Evolutionary conservation across 163 green algal genomes (phyloP), one percentile per base, ranked within the genome.

Genomic region (Chlamydomonas reinhardtii): DNA sequence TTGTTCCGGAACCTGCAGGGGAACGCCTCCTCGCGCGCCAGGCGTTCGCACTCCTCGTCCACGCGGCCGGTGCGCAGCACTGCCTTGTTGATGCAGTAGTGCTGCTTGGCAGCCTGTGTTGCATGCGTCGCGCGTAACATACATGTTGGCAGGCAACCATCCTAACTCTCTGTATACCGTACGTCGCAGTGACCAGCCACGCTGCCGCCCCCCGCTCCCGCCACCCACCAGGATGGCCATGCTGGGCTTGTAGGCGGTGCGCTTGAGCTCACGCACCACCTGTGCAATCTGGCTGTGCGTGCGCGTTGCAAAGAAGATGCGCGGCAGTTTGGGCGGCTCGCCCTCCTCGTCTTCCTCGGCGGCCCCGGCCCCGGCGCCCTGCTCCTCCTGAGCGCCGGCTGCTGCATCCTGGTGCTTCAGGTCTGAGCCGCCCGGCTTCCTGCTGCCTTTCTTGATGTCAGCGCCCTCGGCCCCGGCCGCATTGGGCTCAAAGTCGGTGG

Each of bases 271-370:
- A 6, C 91, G 83, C 4, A 98, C 89, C 17, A 95, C 91, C 87
- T 94, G 85, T 37, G 91, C 80, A 11, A 86, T 86, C 80, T 86
- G 80, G 27, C 24, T 96, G 87, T 99, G 97, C 14, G 97, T 99
- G 25, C 97, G 91, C 0, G 96, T 98, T 27, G 97, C 94, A 76
- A 99, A 99, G 81, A 95, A 97, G 35, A 99, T 97, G 17, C 48
- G 48, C 48, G 48, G 48, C 48, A 56, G 48, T 48, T 86, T 69
- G 68, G 87, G 62, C 62, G n/a, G 34, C 65, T 89, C 73, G 35
- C 20, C 62, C 6, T 65, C 54, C 48, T 90, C 80, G 8, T 79
- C 84, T 3, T 70, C 52, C n/a, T 65, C 32, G 6, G 29, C 64
- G 6, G 29, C 64, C 0, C 17, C 1, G 64, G 8, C 8, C 6